phyloP scores from a whole-genome alignment of 106 monocot genomes.

The Gastrodia elata region DNA sequence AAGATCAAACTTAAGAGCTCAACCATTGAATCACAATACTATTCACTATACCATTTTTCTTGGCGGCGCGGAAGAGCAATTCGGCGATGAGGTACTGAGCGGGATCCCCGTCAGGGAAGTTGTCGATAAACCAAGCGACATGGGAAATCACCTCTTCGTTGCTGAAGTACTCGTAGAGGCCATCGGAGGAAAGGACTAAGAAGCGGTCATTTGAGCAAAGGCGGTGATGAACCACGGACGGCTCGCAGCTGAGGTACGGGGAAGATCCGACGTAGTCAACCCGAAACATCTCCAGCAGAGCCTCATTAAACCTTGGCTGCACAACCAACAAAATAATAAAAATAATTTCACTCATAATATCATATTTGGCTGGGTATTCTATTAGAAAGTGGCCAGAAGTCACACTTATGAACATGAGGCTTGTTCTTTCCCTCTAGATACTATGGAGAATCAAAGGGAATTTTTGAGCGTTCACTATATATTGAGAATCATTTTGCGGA shows the following conservation, averaged over 20 bases:
- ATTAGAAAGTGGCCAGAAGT: too few species aligned
- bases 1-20: neutral
- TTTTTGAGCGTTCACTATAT: too few species aligned
- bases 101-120: constrained; percentile 84
- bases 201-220: constrained; percentile 67
- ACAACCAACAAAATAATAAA: neutral
- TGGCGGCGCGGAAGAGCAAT: constrained; percentile 81
- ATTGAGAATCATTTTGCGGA: neutral
- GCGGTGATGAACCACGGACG: constrained; percentile 71
- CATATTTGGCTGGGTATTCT: too few species aligned
- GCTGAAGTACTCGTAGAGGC: constrained; percentile 95
- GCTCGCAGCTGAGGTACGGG: constrained; percentile 80
- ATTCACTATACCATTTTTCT: constrained; percentile 56
- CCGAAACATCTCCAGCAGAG: constrained; percentile 85
- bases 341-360: neutral
- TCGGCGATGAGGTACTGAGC: constrained; percentile 92
- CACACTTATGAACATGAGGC: too few species aligned
- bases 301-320: constrained; percentile 82
- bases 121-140: constrained; percentile 91
- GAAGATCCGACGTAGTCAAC: constrained; percentile 69
- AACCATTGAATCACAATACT: neutral
- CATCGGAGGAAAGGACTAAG: constrained; percentile 83
- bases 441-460: too few species aligned
- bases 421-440: too few species aligned
- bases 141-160: constrained; percentile 94